Conservation (phyloP, 2,329 filamentous ascomycete genomes). For the Nemania abortiva region DNA sequence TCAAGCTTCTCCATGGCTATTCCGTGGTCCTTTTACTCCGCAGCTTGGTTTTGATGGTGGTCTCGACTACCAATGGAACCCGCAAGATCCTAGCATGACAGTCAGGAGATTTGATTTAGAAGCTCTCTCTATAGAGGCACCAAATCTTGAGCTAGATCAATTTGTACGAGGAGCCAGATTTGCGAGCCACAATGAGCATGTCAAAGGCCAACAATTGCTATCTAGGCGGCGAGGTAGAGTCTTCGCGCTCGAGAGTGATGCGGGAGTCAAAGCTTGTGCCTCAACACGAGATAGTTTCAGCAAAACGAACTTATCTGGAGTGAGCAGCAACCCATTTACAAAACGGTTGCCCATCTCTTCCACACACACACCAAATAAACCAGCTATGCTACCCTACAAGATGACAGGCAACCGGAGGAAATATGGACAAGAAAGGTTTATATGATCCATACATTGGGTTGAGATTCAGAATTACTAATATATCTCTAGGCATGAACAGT, state of each 20-base stretch:
- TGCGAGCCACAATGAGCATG: not conserved
- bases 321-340: not conserved
- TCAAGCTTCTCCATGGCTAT: constrained; percentile 48
- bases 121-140: constrained; percentile 17
- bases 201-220: constrained; percentile 24
- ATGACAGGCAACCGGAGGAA: not conserved
- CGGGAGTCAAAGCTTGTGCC: constrained; percentile 3
- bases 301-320: not conserved
- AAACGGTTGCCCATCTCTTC: not conserved
- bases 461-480: not conserved
- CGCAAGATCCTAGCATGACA: constrained; percentile 38
- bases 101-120: constrained; percentile 43
- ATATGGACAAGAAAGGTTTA: constrained; percentile 13
- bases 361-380: constrained; percentile 1
- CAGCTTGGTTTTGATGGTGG: constrained; percentile 61
- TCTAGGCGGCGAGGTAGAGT: constrained; percentile 43
- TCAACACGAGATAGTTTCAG: not conserved
- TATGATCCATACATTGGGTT: too few species aligned
- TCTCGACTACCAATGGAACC: constrained; percentile 57
- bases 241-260: constrained; percentile 30
- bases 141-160: constrained; percentile 5
- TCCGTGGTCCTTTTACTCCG: constrained; percentile 59
- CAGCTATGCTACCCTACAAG: not conserved
- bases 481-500: constrained; percentile 28
- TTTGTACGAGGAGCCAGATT: not conserved